These are phyloP conservation scores for Diaporthe vaccinii DNA, from an alignment of 2,329 filamentous ascomycete genomes.

Conservation along the genomic window DNA sequence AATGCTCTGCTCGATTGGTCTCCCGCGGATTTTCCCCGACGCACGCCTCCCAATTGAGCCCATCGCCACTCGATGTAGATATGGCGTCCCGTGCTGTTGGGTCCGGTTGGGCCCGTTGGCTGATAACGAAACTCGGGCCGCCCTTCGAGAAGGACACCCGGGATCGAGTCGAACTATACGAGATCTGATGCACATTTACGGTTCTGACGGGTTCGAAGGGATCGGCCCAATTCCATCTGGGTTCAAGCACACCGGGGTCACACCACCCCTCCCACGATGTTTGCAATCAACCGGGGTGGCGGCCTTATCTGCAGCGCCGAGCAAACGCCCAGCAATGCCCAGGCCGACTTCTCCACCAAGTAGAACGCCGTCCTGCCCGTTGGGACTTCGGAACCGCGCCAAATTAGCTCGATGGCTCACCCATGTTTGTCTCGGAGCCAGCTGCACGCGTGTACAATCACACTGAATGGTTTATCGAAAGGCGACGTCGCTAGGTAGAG, in stretches of 20 bases:
- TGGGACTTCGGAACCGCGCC: neutral
- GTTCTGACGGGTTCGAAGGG: neutral
- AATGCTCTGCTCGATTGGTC: neutral
- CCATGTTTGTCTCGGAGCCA: constrained; percentile 20
- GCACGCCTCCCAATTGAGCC: neutral
- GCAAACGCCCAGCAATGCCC: constrained; percentile 29
- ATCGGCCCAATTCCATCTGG: neutral
- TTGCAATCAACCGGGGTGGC: constrained; percentile 21
- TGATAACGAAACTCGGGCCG: constrained; percentile 24
- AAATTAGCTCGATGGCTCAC: neutral
- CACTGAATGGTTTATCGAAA: neutral
- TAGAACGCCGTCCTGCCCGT: neutral
- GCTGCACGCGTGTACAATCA: neutral
- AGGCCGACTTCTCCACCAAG: constrained; percentile 2
- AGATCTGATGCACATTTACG: neutral
- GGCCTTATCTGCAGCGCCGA: constrained; percentile 29
- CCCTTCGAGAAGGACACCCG: neutral
- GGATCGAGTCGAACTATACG: neutral
- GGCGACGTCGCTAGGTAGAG: neutral
- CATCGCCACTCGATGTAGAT: constrained; percentile 4
- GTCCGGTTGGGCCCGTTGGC: neutral
- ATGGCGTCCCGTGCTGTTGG: constrained; percentile 8
- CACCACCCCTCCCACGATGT: constrained; percentile 19
- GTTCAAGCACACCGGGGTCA: neutral
- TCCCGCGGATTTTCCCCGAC: neutral